Evolutionary conservation across 768 basidiomycete genomes (phyloP).

Genomic region (Lentinula guzmanii): DNA sequence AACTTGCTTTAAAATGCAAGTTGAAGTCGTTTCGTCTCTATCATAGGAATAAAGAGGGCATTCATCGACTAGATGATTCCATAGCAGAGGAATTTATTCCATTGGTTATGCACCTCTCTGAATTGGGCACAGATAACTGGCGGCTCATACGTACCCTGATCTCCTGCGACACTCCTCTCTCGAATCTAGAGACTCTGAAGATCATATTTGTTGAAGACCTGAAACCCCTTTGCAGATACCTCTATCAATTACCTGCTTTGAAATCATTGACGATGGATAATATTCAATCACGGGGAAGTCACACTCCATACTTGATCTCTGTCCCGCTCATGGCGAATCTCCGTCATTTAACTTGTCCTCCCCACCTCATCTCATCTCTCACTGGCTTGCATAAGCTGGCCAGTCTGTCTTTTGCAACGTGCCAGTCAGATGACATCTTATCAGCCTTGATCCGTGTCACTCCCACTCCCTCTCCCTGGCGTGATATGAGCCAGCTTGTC

Average conservation of each 20-base stretch:
- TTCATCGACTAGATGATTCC: not conserved
- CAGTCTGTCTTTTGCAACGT: not conserved
- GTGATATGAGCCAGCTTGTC: not conserved
- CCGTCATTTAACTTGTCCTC: not conserved
- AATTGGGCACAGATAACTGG: not conserved
- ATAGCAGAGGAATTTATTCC: not conserved
- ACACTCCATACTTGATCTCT: too few relatives aligned
- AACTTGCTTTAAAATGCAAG: not conserved
- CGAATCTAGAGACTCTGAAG: not conserved
- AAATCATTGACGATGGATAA: not conserved
- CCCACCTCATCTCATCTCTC: not conserved
- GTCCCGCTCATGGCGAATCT: not conserved
- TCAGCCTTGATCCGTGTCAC: not conserved
- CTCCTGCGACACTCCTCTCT: not conserved
- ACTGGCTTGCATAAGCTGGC: not conserved
- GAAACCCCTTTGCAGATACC: not conserved
- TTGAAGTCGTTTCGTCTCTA: not conserved
- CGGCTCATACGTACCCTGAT: not conserved
- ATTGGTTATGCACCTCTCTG: not conserved
- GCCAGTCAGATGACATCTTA: not conserved
- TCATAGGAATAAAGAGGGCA: too few relatives aligned
- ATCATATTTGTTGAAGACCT: not conserved
- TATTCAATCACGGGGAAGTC: not conserved
- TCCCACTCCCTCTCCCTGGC: not conserved
- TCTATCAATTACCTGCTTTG: not conserved